Evolutionary conservation across 768 basidiomycete species (phyloP).

Genomic region (Tulasnella sp.): DNA sequence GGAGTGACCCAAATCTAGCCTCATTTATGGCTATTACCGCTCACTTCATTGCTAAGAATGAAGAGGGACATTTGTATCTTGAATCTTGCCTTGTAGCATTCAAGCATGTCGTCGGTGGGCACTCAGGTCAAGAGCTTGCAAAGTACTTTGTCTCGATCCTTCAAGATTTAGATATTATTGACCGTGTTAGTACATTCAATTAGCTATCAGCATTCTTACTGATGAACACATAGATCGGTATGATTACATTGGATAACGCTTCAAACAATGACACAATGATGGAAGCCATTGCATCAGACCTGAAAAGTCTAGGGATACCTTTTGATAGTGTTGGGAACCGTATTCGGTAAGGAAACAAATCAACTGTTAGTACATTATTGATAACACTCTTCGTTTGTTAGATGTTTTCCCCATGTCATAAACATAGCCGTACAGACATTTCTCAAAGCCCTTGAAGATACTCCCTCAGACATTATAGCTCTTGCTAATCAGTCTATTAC

Average conservation of each 20-base stretch:
- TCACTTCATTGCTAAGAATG: neutral
- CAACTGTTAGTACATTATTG: neutral
- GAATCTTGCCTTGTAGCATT: slow-evolving; percentile 4
- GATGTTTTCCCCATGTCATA: slow-evolving; percentile 11
- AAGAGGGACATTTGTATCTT: neutral
- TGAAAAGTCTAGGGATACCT: neutral
- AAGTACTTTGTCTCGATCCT: neutral
- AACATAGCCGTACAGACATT: slow-evolving; percentile 6
- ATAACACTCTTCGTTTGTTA: neutral
- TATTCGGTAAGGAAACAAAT: neutral
- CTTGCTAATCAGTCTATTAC: neutral
- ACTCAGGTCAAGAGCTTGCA: slow-evolving; percentile 8
- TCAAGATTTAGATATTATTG: neutral
- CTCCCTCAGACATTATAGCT: neutral
- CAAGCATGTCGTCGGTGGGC: neutral
- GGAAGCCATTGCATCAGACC: slow-evolving; percentile 1
- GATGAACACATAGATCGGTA: neutral
- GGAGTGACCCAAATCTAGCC: neutral
- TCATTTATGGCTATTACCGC: slow-evolving; percentile 8
- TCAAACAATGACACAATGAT: slow-evolving; percentile 14
- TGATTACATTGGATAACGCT: slow-evolving; percentile 9
- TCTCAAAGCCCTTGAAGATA: slow-evolving; percentile 1
- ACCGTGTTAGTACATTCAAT: neutral
- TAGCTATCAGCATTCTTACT: neutral
- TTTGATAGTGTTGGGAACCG: neutral